Conservation (phyloP, 1,284 basidiomycete genomes). For the Anthracocystis setariae region DNA sequence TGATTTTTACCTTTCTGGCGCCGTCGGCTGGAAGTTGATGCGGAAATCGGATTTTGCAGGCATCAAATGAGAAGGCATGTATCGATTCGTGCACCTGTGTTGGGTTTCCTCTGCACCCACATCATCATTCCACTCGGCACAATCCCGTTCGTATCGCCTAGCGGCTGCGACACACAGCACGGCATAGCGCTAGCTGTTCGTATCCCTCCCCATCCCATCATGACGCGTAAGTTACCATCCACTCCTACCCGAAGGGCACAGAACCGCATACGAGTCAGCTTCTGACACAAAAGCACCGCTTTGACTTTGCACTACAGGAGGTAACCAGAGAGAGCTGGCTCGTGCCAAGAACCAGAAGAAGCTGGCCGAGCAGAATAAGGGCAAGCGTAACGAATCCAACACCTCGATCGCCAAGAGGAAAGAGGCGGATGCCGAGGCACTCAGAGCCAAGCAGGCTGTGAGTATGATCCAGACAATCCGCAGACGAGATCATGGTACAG, state of each 20-base stretch:
- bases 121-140: too few species aligned
- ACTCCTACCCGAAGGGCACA: not conserved
- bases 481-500: too few species aligned
- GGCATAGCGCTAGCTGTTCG: not conserved
- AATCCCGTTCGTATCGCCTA: not conserved
- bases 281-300: not conserved
- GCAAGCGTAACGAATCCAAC: conserved; percentile 54
- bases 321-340: conserved; percentile 65
- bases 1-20: too few species aligned
- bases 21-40: too few species aligned
- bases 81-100: too few species aligned
- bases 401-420: conserved; percentile 55
- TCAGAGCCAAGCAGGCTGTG: conserved; percentile 64
- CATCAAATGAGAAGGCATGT: too few species aligned
- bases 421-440: conserved; percentile 60
- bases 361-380: conserved; percentile 58
- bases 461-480: conserved; percentile 18
- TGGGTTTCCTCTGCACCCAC: too few species aligned
- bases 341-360: conserved; percentile 67
- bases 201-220: not conserved
- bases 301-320: conserved; percentile 33
- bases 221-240: not conserved
- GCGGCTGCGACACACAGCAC: too few species aligned
- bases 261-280: not conserved
- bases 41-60: too few species aligned